Evolutionary conservation across 257 asterid species (phyloP).

Genomic region (Jacaranda mimosifolia): DNA sequence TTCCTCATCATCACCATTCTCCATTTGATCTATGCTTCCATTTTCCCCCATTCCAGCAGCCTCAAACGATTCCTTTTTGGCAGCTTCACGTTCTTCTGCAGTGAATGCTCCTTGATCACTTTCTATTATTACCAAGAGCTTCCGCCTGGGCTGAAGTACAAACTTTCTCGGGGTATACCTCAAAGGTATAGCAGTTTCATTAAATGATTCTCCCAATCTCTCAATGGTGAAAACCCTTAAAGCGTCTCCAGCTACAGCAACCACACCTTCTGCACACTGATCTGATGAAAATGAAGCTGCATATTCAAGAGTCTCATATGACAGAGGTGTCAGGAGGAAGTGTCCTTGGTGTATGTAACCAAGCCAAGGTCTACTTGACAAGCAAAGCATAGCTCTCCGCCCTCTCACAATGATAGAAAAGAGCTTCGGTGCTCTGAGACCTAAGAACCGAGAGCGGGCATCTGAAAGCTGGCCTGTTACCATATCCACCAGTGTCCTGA

Average conservation of each 20-base stretch:
- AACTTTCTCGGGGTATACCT: constrained; percentile 98
- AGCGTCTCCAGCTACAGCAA: constrained; percentile 99
- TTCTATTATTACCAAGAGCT: constrained; percentile 85
- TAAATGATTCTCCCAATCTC: constrained; percentile 95
- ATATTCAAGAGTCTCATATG: constrained; percentile 94
- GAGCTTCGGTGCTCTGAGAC: constrained; percentile 94
- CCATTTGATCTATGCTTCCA: constrained; percentile 77
- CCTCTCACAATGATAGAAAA: constrained; percentile 91
- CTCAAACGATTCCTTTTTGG: constrained; percentile 84
- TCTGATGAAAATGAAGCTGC: constrained; percentile 99
- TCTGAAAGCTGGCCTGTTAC: constrained; percentile 97
- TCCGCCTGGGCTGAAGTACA: constrained; percentile 84
- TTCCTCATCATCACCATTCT: constrained; percentile 93
- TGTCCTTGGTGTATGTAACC: constrained; percentile 99
- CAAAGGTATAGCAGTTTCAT: constrained; percentile 88
- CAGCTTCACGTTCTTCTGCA: constrained; percentile 98
- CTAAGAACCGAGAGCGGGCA: constrained; percentile 96
- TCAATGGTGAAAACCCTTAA: constrained; percentile 92
- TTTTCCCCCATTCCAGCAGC: constrained; percentile 80
- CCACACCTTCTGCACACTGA: constrained; percentile 99
- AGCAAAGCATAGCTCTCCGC: constrained; percentile 93
- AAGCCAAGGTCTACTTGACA: constrained; percentile 99
- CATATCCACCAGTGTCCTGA: constrained; percentile 99
- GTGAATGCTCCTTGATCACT: constrained; percentile 97
- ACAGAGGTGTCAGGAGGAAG: constrained; percentile 92